A percentile compares a stretch with the other conserved stretches of the same genome.
phyloP scores from a whole-genome alignment of 768 basidiomycete species.

The Lactarius tabidus region DNA sequence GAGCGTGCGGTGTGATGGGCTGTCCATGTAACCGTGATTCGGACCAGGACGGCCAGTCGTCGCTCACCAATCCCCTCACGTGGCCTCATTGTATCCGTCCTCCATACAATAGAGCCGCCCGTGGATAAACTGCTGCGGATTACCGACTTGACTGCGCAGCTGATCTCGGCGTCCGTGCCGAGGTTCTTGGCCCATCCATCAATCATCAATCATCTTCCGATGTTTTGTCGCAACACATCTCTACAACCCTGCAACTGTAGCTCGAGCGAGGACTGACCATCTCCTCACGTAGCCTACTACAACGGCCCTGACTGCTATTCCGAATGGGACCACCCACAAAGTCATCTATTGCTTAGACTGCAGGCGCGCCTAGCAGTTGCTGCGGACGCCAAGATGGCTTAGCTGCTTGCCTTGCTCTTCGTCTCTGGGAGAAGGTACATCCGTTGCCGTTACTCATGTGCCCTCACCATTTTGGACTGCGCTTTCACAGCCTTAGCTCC shows the following conservation, averaged over 20 bases:
- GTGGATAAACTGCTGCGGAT: not conserved
- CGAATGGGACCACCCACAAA: too few relatives aligned
- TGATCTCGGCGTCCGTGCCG: not conserved
- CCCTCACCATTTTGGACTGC: not conserved
- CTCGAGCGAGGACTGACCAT: too few relatives aligned
- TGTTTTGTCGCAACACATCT: too few relatives aligned
- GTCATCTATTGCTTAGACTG: too few relatives aligned
- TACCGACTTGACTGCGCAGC: not conserved
- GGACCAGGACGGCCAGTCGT: not conserved
- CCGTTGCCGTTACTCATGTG: not conserved
- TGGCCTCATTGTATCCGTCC: too few relatives aligned
- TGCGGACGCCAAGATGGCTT: not conserved
- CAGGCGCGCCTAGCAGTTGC: not conserved
- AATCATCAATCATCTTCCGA: too few relatives aligned
- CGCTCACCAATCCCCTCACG: not conserved
- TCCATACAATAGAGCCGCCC: too few relatives aligned
- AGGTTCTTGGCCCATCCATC: not conserved
- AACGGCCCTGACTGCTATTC: not conserved
- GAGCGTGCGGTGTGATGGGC: not conserved
- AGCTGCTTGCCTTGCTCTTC: too few relatives aligned
- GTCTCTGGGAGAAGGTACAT: too few relatives aligned
- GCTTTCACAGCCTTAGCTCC: not conserved
- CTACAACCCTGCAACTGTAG: too few relatives aligned
- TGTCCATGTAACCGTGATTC: not conserved
- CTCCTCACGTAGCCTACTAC: too few relatives aligned